Percentiles rank a stretch among this genome's conserved stretches.
Conservation (phyloP, 768 basidiomycete genomes). For the Lentinus tigrinus region DNA sequence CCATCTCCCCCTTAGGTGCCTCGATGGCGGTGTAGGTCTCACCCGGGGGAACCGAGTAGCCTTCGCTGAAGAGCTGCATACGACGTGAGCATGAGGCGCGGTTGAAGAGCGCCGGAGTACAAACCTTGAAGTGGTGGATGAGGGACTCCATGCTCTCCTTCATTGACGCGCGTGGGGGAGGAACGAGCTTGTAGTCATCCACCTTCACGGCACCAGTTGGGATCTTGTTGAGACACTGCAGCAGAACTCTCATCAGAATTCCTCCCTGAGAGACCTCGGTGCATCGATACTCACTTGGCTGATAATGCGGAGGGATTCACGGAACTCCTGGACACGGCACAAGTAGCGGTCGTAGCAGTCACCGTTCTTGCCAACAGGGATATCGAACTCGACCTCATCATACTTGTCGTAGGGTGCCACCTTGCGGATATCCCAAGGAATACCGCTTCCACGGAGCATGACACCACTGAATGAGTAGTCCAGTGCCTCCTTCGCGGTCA, state of each 20-base stretch:
- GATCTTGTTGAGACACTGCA: constrained; percentile 94
- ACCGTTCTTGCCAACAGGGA: constrained; percentile 95
- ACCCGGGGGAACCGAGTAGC: constrained; percentile 92
- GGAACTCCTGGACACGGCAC: constrained; percentile 97
- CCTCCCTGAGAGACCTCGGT: not conserved
- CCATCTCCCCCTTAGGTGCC: constrained; percentile 99
- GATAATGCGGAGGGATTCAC: constrained; percentile 90
- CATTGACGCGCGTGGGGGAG: constrained; percentile 96
- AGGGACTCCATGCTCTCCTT: constrained; percentile 99
- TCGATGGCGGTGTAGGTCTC: constrained; percentile 98
- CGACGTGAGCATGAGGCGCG: not conserved
- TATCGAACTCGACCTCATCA: constrained; percentile 94
- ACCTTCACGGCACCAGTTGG: constrained; percentile 89
- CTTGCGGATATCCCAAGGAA: constrained; percentile 94
- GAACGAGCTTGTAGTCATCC: constrained; percentile 96
- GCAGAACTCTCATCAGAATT: not conserved
- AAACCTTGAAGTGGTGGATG: constrained; percentile 97
- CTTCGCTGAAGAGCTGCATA: constrained; percentile 86
- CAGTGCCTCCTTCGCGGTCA: constrained; percentile 89
- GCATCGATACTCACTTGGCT: constrained; percentile 47
- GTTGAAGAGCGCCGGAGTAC: not conserved
- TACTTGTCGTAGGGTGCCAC: constrained; percentile 95
- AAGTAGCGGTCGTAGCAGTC: constrained; percentile 98
- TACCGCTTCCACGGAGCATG: constrained; percentile 92
- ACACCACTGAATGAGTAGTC: constrained; percentile 95